These are phyloP conservation scores for Sphagnum tenellum DNA, from an alignment of 225 moss, liverwort and hornwort species.

Conservation along the genomic window DNA sequence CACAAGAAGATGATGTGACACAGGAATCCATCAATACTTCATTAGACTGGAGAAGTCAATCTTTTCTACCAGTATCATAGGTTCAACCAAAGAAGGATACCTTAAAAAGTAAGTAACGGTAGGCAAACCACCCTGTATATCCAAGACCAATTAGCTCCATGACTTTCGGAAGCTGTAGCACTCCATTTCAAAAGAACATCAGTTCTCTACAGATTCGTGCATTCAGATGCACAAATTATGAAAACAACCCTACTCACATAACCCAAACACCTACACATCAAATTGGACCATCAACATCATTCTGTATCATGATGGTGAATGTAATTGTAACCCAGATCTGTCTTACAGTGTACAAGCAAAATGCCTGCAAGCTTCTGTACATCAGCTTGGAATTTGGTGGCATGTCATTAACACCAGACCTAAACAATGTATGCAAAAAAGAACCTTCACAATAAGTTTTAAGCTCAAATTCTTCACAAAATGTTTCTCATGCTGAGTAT, in stretches of 20 bases:
- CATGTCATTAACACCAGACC: too few species aligned
- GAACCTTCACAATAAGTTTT: too few species aligned
- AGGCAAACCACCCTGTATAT: slow-evolving; percentile 56
- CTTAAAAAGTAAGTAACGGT: slow-evolving; percentile 53
- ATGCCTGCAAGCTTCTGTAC: not conserved
- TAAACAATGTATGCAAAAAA: too few species aligned
- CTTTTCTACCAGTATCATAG: not conserved
- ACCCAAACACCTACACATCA: not conserved
- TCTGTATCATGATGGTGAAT: not conserved
- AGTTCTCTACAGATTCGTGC: not conserved
- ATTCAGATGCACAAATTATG: too few species aligned
- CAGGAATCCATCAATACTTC: not conserved
- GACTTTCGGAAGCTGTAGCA: slow-evolving; percentile 34
- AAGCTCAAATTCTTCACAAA: too few species aligned
- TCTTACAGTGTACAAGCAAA: not conserved
- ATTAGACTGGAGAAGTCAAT: not conserved
- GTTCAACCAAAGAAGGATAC: slow-evolving; percentile 1
- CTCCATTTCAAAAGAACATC: not conserved
- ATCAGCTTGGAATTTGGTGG: too few species aligned
- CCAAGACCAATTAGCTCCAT: slow-evolving; percentile 47
- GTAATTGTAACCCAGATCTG: too few species aligned
- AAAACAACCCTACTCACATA: not conserved
- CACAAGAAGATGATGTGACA: not conserved
- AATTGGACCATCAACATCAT: not conserved
- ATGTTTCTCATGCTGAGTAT: too few species aligned